Conservation (phyloP, 805 yeast species). For the Candida sakaeoensis region DNA sequence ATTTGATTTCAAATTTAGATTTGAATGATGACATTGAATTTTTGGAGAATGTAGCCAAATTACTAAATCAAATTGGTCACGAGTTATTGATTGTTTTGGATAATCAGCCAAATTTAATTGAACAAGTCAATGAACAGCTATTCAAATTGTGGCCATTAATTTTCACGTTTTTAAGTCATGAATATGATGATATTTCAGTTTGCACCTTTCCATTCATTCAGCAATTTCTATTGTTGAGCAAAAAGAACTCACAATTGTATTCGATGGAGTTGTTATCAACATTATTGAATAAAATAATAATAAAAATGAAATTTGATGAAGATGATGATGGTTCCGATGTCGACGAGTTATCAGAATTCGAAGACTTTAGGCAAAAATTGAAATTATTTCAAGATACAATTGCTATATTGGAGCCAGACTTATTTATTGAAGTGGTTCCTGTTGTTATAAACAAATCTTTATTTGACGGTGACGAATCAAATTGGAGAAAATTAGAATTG, state of each 20-base stretch:
- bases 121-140: conserved; percentile 42
- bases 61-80: conserved; percentile 67
- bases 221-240: conserved; percentile 66
- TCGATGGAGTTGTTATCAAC: conserved; percentile 53
- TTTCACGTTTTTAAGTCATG: conserved; percentile 69
- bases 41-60: conserved; percentile 69
- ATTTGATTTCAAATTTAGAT: conserved; percentile 36
- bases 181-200: conserved; percentile 81
- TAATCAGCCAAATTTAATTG: conserved; percentile 41
- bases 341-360: conserved; percentile 73
- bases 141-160: conserved; percentile 68
- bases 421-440: conserved; percentile 59
- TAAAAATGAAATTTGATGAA: conserved; percentile 79
- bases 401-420: conserved; percentile 49
- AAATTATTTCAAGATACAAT: conserved; percentile 83
- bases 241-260: conserved; percentile 43
- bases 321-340: conserved; percentile 53
- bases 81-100: conserved; percentile 70
- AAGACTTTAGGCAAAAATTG: conserved; percentile 71
- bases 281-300: conserved; percentile 63
- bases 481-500: conserved; percentile 84
- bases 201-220: conserved; percentile 82
- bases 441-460: conserved; percentile 53
- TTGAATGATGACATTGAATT: conserved; percentile 54
- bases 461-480: conserved; percentile 42